Conservation (phyloP, 2,329 filamentous ascomycete genomes). For the Macrophomina pseudophaseolina region DNA sequence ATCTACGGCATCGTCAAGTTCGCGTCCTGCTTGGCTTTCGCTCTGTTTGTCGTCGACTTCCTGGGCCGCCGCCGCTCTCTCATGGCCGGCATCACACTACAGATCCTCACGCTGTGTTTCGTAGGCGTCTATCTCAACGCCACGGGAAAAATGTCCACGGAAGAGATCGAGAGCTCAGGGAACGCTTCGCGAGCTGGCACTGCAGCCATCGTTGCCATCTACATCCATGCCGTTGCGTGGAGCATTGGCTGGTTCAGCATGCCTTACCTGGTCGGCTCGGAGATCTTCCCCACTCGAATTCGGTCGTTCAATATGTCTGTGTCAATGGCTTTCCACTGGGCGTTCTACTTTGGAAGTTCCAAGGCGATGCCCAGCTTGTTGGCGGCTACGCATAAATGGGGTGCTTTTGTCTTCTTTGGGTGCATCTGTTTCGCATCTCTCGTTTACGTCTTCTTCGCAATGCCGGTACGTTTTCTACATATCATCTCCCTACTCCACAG, state of each 20-base stretch:
- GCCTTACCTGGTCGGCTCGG: slow-evolving; percentile 53
- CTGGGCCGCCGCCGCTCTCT: slow-evolving; percentile 39
- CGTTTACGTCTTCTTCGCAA: slow-evolving; percentile 41
- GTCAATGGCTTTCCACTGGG: slow-evolving; percentile 47
- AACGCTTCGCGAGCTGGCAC: slow-evolving; percentile 37
- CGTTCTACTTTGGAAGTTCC: slow-evolving; percentile 43
- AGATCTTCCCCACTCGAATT: slow-evolving; percentile 46
- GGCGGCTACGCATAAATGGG: slow-evolving; percentile 39
- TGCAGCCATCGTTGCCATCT: slow-evolving; percentile 52
- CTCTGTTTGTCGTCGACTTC: slow-evolving; percentile 38
- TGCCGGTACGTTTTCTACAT: slow-evolving; percentile 31
- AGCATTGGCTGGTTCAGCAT: slow-evolving; percentile 56
- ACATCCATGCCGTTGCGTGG: slow-evolving; percentile 52
- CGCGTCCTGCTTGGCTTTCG: slow-evolving; percentile 34
- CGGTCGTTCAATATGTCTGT: slow-evolving; percentile 1
- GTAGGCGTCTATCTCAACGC: slow-evolving; percentile 29
- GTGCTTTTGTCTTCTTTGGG: slow-evolving; percentile 40
- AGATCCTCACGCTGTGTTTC: slow-evolving; percentile 30
- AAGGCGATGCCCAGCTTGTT: slow-evolving; percentile 43
- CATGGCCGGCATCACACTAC: slow-evolving; percentile 41
- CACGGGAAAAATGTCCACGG: slow-evolving; percentile 31
- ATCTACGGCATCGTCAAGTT: slow-evolving; percentile 31
- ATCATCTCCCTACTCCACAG: too few species aligned
- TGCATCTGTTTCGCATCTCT: slow-evolving; percentile 37
- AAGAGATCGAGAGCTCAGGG: slow-evolving; percentile 35